phyloP scores from a whole-genome alignment of 495 filamentous ascomycete species.

The Hypoxylon fuscum region DNA sequence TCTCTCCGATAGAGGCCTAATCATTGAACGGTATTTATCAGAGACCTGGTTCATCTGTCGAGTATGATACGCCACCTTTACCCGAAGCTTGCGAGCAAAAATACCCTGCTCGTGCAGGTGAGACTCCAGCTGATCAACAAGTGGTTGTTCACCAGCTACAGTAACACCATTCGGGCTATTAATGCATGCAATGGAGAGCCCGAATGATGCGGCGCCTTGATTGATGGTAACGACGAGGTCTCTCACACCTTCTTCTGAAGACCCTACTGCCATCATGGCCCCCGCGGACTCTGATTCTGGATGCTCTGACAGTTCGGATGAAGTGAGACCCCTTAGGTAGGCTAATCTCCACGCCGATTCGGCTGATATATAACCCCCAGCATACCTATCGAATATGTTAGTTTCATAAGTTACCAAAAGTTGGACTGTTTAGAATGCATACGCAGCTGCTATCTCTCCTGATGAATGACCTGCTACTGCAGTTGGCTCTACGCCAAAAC shows the following conservation, averaged over 20 bases:
- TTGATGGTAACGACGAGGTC: conserved; percentile 10
- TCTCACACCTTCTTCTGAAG: conserved; percentile 24
- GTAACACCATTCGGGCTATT: conserved; percentile 57
- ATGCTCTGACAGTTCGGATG: conserved; percentile 18
- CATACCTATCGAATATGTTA: conserved; percentile 42
- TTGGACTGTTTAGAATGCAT: conserved; percentile 14
- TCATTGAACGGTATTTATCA: conserved; percentile 41
- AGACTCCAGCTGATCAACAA: conserved; percentile 45
- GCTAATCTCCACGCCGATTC: conserved; percentile 56
- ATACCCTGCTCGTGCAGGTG: conserved; percentile 34
- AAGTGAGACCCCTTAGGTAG: conserved; percentile 42
- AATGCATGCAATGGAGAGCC: conserved; percentile 51
- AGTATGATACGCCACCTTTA: conserved; percentile 54
- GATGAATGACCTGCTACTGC: conserved; percentile 66
- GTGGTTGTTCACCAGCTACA: conserved; percentile 45
- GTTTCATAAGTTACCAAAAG: background rate
- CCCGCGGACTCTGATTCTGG: conserved; percentile 7
- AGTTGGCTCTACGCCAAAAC: conserved; percentile 54
- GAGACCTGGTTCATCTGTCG: conserved; percentile 46
- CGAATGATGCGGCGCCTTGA: conserved; percentile 10
- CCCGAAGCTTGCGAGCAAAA: conserved; percentile 52
- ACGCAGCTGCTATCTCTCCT: conserved; percentile 63
- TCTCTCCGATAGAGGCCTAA: conserved; percentile 13
- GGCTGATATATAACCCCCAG: conserved; percentile 47
- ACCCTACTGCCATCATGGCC: conserved; percentile 52